These are phyloP conservation scores for Chaetothyriales sp. DNA, from an alignment of 2,329 filamentous ascomycete species.

Conservation along the genomic window DNA sequence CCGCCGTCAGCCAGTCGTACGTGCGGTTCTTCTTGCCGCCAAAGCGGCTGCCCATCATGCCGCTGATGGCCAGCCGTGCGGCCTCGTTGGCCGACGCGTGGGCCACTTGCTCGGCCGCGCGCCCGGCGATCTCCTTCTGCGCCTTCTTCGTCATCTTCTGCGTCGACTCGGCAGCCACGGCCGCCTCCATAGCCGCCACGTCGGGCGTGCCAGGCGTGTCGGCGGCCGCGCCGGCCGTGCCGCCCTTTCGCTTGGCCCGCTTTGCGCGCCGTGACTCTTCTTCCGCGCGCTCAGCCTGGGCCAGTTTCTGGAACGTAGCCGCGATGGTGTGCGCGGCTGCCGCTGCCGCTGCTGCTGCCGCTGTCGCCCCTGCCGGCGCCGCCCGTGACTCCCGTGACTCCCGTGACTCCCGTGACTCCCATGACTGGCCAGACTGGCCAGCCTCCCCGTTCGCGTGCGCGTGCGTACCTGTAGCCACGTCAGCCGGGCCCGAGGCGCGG, in stretches of 20 bases:
- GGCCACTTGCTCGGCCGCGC: conserved; percentile 61
- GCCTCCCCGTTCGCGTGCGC: conserved; percentile 28
- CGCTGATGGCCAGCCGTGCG: conserved; percentile 56
- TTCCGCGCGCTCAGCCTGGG: conserved; percentile 50
- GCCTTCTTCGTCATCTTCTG: conserved; percentile 74
- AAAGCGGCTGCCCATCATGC: conserved; percentile 43
- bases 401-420: too few species aligned
- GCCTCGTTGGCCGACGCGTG: conserved; percentile 75
- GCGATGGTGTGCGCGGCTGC: conserved; percentile 7
- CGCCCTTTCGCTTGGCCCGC: conserved; percentile 48
- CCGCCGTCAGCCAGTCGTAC: conserved; percentile 35
- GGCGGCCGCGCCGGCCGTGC: conserved; percentile 39
- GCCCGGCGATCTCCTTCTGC: conserved; percentile 61
- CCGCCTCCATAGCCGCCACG: conserved; percentile 21
- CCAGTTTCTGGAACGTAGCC: conserved; percentile 26
- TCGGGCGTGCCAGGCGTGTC: conserved; percentile 46
- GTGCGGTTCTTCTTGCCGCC: conserved; percentile 30
- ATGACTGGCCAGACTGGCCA: too few species aligned
- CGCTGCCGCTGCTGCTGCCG: too few species aligned
- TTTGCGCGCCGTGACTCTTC: conserved; percentile 61
- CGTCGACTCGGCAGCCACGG: conserved; percentile 37
- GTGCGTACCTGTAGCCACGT: conserved; percentile 22
- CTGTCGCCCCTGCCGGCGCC: conserved; percentile 16
- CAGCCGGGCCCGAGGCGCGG: neutral
- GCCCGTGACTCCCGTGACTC: conserved; percentile 21